Base-by-base conservation (phyloP, 1,284 basidiomycete genomes). In the Pyrrhoderma noxium region DNA sequence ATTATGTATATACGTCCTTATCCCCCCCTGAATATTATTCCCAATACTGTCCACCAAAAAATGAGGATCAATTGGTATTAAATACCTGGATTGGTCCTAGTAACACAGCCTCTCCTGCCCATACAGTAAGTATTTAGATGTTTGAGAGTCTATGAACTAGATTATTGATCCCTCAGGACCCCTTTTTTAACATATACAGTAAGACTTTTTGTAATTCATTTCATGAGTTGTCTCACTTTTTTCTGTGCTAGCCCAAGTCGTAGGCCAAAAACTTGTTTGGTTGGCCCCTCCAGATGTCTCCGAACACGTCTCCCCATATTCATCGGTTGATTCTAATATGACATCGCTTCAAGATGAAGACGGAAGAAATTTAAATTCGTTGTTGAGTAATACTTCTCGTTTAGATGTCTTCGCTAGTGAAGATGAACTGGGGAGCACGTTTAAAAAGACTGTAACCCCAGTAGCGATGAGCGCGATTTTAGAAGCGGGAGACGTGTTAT, bases 121-220 rank as follows among this genome's bases (percentile, higher is more conserved):
- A 99, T 67, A 91, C 83, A n/a, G 90, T 90, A 66, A 60, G 85
- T 74, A 3, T 39, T 49, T 35, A 43, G 43, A 43, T 21, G 57
- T 45, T 53, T 25, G 47, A 57, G 40, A 57, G 31, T 13, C 4
- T 44, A 55, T n/a, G 37, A 49, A 21, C 16, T 51, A 45, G 41
- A 47, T 41, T 45, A 37, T 40, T 45, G 49, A 36, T n/a, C 35
- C 13, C 38, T 21, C 55, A 93, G 90, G 95, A 99, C 64, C 93
- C 93, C 0, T 96, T 85, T 68, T 92, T 80, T 69, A 99, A 99
- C 64, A 78, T 87, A 57, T 98, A 90, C 65, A 81, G 91, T 92
- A 66, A 56, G 27, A 54, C 45, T 42, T 52, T 58, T 45, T 31
- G 42, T 3, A 35, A 44, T 55, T 44, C 14, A 22, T 45, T 51